Conservation (phyloP, 2,329 filamentous ascomycete species). For the Neobulgaria alba region DNA sequence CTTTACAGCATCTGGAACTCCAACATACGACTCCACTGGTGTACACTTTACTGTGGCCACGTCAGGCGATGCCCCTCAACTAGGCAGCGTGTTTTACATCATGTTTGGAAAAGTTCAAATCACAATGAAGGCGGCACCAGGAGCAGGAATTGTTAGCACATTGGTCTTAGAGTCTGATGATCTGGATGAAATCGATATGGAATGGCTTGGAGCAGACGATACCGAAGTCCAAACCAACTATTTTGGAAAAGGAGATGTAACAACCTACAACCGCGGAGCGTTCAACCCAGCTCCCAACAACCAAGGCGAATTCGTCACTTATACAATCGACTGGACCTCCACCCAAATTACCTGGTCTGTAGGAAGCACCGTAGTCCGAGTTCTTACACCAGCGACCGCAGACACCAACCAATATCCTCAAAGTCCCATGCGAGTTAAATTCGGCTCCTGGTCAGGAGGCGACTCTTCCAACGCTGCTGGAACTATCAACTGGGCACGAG, state of each 20-base stretch:
- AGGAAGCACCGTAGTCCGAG: conserved; percentile 67
- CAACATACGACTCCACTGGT: conserved; percentile 69
- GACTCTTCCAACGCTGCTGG: conserved; percentile 67
- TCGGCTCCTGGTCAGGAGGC: conserved; percentile 88
- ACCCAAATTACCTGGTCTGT: conserved; percentile 82
- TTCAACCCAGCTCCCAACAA: conserved; percentile 63
- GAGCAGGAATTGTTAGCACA: conserved; percentile 86
- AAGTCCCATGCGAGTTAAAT: conserved; percentile 88
- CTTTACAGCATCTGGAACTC: conserved; percentile 62
- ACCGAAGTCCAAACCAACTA: conserved; percentile 90
- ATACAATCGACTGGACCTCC: conserved; percentile 85
- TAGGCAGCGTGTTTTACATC: conserved; percentile 91
- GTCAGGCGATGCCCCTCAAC: conserved; percentile 75
- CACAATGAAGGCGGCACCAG: conserved; percentile 76
- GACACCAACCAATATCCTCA: conserved; percentile 76
- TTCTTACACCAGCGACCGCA: conserved; percentile 61
- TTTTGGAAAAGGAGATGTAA: conserved; percentile 86
- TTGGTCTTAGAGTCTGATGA: conserved; percentile 84
- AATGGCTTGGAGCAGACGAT: conserved; percentile 78
- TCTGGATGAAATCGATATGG: conserved; percentile 94
- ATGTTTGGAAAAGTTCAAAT: conserved; percentile 95
- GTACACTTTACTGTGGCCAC: conserved; percentile 71
- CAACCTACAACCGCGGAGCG: conserved; percentile 77
- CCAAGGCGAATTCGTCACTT: conserved; percentile 72
- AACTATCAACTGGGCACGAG: conserved; percentile 84